Percentiles rank a stretch among this genome's conserved stretches.
Conservation (phyloP, 2,329 filamentous ascomycete genomes). For the Ascochyta clinopodiicola region DNA sequence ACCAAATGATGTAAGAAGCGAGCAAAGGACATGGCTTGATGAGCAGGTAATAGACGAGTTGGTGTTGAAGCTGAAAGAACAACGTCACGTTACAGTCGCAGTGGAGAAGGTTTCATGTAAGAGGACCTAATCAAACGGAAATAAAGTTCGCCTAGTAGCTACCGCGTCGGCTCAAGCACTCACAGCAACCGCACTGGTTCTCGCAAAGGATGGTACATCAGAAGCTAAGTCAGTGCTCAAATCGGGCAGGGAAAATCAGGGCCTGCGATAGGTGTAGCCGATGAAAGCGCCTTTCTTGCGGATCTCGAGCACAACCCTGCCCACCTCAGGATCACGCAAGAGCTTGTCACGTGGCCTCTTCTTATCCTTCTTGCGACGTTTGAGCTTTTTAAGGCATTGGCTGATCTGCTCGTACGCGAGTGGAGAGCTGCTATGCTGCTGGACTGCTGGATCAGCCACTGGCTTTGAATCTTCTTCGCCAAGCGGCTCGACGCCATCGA, state of each 20-base stretch:
- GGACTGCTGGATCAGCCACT: not conserved
- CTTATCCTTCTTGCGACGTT: constrained; percentile 68
- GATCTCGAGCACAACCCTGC: constrained; percentile 74
- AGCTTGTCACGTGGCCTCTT: constrained; percentile 86
- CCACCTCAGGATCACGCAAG: constrained; percentile 73
- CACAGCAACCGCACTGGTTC: constrained; percentile 13
- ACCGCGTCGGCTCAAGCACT: constrained; percentile 15
- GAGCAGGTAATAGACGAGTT: no score
- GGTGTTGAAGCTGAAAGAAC: no score
- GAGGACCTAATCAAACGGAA: not conserved
- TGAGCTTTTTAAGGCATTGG: constrained; percentile 24
- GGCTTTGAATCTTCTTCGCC: constrained; percentile 3
- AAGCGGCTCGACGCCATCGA: constrained; percentile 1
- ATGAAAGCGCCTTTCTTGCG: constrained; percentile 84
- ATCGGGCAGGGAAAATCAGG: constrained; percentile 42
- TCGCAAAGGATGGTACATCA: not conserved
- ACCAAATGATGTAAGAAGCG: no score
- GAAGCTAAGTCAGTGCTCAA: constrained; percentile 29
- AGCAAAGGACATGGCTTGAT: no score
- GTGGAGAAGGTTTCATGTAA: not conserved
- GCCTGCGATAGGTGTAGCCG: constrained; percentile 83
- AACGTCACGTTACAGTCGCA: no score
- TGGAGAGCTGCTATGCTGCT: not conserved
- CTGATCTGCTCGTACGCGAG: constrained; percentile 9
- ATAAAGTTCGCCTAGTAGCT: not conserved